phyloP scores from a whole-genome alignment of 208 protist genomes.

The Trypanosoma boissoni region DNA sequence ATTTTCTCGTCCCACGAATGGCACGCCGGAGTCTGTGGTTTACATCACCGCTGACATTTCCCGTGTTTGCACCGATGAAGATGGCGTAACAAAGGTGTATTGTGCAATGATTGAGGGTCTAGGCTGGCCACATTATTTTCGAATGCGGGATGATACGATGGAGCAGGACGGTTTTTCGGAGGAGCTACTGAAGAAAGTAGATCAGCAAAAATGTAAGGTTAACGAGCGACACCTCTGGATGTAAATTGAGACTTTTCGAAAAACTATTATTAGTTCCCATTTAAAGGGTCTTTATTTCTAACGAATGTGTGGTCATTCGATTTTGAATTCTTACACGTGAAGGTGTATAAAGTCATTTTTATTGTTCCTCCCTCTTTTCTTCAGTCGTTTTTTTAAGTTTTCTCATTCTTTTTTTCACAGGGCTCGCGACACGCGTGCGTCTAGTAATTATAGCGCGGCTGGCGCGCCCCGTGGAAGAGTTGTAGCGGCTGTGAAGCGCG shows the following conservation, averaged over 20 bases:
- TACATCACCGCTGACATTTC: slow-evolving; percentile 27
- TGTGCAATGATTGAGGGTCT: slow-evolving; percentile 28
- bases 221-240: slow-evolving; percentile 25
- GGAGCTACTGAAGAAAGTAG: slow-evolving; percentile 18
- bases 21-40: slow-evolving; percentile 21
- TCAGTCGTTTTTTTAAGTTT: too few species aligned
- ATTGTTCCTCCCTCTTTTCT: too few species aligned
- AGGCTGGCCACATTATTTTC: slow-evolving; percentile 25
- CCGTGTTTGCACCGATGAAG: not conserved
- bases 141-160: slow-evolving; percentile 8
- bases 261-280: not conserved
- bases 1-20: slow-evolving; percentile 26
- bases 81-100: slow-evolving; percentile 3
- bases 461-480: slow-evolving; percentile 46
- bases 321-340: too few species aligned
- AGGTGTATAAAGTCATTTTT: too few species aligned
- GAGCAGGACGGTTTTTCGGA: slow-evolving; percentile 19
- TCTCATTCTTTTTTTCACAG: not conserved
- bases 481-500: slow-evolving; percentile 93
- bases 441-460: not conserved
- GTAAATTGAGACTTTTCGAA: slow-evolving; percentile 1
- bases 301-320: not conserved
- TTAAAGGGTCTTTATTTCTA: not conserved
- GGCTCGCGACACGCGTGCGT: not conserved
- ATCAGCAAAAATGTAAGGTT: slow-evolving; percentile 29